Base-by-base conservation (phyloP, 2,329 filamentous ascomycete genomes). In the Grosmannia serpens region DNA sequence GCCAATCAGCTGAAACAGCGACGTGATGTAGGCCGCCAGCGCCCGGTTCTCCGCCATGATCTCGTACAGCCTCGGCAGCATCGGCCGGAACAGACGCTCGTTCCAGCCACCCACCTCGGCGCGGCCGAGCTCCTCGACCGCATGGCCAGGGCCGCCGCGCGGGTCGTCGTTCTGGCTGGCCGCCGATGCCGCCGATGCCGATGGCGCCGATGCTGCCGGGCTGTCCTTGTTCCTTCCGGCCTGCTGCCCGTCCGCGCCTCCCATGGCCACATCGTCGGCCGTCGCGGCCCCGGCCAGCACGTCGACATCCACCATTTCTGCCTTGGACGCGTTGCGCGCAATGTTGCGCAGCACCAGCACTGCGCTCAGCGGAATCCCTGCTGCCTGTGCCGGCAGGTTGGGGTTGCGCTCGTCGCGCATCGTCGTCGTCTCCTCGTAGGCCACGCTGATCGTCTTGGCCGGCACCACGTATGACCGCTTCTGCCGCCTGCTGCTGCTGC, bases 341-440 rank as follows among this genome's bases (percentile, higher is more conserved):
- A 94, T 82, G 68, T 94, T 94, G 33, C 89, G 82, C 52, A 94
- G 77, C 41, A 94, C 87, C 31, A 92, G 76, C 17, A 87, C 85
- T 2, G 87, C 86, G 58, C 86, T 88, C 8, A 92, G 77, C n/a
- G 89, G 87, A 41, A 92, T 85, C 6, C 89, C 89, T 1, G 86
- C 86, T 2, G 88, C 85, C 66, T 90, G 81, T 2, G 78, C 74
- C 6, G 77, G 73, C 10, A 75, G 76, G 61, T 83, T 80, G 13
- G 79, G 78, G 62, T 83, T 82, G 53, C 78, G 74, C 67, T 83
- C 81, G 64, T 84, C 81, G 13, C 78, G 77, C 38, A 76, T 75
- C 44, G 75, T 77, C 51, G 75, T 70, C 4, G 83, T 86, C 66
- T 83, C 77, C 61, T 84, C 79, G 65, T 75, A 79, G 1, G 74